Conservation (phyloP, 1,284 basidiomycete species). For the Apiotrichum domesticum region DNA sequence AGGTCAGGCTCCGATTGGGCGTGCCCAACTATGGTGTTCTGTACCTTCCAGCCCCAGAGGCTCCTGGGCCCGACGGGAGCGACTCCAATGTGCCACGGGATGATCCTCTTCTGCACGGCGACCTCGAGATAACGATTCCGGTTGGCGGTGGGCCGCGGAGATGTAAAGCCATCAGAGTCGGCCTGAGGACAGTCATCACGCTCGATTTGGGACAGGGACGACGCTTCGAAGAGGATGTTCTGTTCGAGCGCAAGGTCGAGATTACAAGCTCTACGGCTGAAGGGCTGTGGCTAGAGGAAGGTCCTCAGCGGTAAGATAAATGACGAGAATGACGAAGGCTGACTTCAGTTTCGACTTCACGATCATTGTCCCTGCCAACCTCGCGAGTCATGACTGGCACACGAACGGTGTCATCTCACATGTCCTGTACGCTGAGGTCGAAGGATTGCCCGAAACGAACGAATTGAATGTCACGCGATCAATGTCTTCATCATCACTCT, state of each 20-base stretch:
- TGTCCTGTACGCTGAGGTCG: constrained; percentile 25
- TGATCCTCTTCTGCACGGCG: constrained; percentile 13
- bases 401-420: constrained; percentile 23
- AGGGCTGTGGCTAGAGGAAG: constrained; percentile 22
- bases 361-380: constrained; percentile 24
- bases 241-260: constrained; percentile 21
- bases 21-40: constrained; percentile 12
- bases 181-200: constrained; percentile 8
- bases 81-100: constrained; percentile 6
- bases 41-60: constrained; percentile 7
- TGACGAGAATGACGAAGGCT: not conserved
- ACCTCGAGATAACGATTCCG: constrained; percentile 10
- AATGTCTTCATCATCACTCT: constrained; percentile 6
- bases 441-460: constrained; percentile 14
- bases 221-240: constrained; percentile 12
- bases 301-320: constrained; percentile 18
- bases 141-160: not conserved
- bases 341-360: constrained; percentile 12
- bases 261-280: constrained; percentile 19
- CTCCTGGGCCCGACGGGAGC: not conserved
- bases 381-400: constrained; percentile 29
- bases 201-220: constrained; percentile 13
- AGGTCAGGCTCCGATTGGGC: constrained; percentile 1
- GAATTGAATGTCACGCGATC: not conserved
- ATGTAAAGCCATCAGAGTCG: constrained; percentile 15